Base-by-base conservation (phyloP, 2,329 filamentous ascomycete species). In the Diaporthe caulivora region DNA sequence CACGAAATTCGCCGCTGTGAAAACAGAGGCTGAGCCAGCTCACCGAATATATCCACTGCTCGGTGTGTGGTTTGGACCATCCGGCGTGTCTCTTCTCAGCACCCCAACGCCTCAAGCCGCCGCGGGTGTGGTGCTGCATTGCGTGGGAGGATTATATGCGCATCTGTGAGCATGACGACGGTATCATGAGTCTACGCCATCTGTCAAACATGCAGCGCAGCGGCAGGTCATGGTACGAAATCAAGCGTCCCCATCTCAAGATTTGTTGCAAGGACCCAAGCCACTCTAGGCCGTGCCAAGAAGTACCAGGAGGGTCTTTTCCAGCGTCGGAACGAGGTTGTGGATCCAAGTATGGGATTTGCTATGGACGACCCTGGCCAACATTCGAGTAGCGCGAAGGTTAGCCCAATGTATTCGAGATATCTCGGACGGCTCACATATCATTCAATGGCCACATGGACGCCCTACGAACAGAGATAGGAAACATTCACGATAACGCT, bases 81-180 rank as follows among this genome's bases (percentile, higher is more conserved):
- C 71, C 71, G 11, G 64, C 62, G 1, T 72, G 62, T 10, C 64
- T 72, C 8, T 72, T 72, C 53, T 70, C 71, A 5, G 37, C 17
- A 3, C n/a, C 10, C 1, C 64, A 69, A 15, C 71, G 71, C 11
- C 44, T 24, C 21, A 58, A 54, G 2, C 42, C 49, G 8, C 7
- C 64, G 15, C 55, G 44, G 11, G 13, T 51, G 21, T 62, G 64
- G 15, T 24, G 26, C 5, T 72, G 71, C 9, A 72, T 72, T 37
- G 71, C n/a, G 1, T 54, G 60, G 5, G n/a, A 72, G 55, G 71
- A 62, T 7, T 70, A 34, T 13, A 24, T 60, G 1, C 24, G 51
- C 17, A 40, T 72, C 1, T 70, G 71, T 26, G 21, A 40, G 10
- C 71, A 72, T 26, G 21, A 65, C 0, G 49, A 13, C 5, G 58